Base-by-base conservation (phyloP, 345 rosid species). In the Rhizophora apiculata region DNA sequence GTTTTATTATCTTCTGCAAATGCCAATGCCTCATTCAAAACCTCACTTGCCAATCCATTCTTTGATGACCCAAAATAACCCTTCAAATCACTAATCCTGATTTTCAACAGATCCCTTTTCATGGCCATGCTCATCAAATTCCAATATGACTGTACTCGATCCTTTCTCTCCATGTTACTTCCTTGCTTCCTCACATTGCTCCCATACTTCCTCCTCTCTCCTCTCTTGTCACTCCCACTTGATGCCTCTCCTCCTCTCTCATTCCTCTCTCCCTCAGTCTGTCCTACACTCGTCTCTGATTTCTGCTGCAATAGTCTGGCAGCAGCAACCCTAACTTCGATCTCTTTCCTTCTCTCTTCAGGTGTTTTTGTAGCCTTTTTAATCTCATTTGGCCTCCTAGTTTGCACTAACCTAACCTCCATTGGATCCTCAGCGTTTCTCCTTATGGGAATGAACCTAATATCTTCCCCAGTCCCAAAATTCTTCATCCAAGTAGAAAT, bases 311-410 rank as follows among this genome's bases (percentile, higher is more conserved):
- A 43, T 72, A 92, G 74, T 75, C 89, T 84, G 34, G 91, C 94
- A 18, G 99, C 98, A 57, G 97, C 96, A 36, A 95, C 98, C 82
- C 89, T 82, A 64, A 95, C 99, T 81, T 95, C 99, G 77, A 92
- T 85, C 89, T 90, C 99, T 73, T 95, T 90, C 85, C 98, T 82
- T 73, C 78, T 80, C 81, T 95, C 99, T 76, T 95, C 99, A 11
- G 78, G 87, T 8, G 98, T 90, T 86, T 95, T 95, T 21, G 86
- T 84, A 32, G 96, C 98, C 73, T 90, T 95, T 79, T 87, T 92
- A 74, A 95, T 90, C 87, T 95, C 99, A 67, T 95, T 90, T 0
- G 96, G 94, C 75, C 96, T 85, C 82, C 91, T 87, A 20, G 86
- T 53, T 72, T 87, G 93, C 67, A 86, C 80, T 69, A 84, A 77